Base-by-base conservation (phyloP, 768 basidiomycete genomes). In the Nevesoporus exiguus region DNA sequence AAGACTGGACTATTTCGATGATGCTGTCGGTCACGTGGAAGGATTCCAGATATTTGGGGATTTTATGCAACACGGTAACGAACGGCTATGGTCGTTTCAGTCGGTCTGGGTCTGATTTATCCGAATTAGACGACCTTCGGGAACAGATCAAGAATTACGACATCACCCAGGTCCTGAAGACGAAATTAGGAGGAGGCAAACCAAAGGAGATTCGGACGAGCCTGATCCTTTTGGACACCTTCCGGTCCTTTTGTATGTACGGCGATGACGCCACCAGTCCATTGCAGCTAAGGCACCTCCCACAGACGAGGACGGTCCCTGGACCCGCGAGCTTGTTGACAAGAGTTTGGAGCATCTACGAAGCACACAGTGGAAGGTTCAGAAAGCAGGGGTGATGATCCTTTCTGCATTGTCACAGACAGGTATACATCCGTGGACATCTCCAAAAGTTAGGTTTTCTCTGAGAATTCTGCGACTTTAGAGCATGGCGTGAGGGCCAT, bases 11-110 rank as follows among this genome's bases (percentile, higher is more conserved):
- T 67, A 54, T 43, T 67, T 66, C 19, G 62, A 66, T 10, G 65
- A 66, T 30, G 62, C 65, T 13, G 51, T 67, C 0, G 65, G 64
- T 11, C 45, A 5, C 22, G 47, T 65, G 1, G 65, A 66, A 44
- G 64, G 65, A 13, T 66, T 67, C 36, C 65, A 66, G 41, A 55
- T 66, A 1, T 66, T 66, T 17, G 42, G 43, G 1, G 51, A 66
- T 24, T 47, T 66, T 6, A 64, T 66, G 60, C 51, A 55, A 36
- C 33, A 60, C 4, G 56, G 65, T 66, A 57, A 57, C 17, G 22
- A 30, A 27, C 17, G 8, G n/a, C 24, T 1, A 5, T 21, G 13
- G 21, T 25, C 10, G 6, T 44, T 22, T 10, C 14, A 17, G 36
- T 33, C 4, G 19, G 21, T 37, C n/a, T n/a, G 7, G n/a, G 10